Evolutionary conservation across 345 rosid genomes (phyloP), one percentile per base, ranked within the genome.

Genomic region (Syzygium grande): DNA sequence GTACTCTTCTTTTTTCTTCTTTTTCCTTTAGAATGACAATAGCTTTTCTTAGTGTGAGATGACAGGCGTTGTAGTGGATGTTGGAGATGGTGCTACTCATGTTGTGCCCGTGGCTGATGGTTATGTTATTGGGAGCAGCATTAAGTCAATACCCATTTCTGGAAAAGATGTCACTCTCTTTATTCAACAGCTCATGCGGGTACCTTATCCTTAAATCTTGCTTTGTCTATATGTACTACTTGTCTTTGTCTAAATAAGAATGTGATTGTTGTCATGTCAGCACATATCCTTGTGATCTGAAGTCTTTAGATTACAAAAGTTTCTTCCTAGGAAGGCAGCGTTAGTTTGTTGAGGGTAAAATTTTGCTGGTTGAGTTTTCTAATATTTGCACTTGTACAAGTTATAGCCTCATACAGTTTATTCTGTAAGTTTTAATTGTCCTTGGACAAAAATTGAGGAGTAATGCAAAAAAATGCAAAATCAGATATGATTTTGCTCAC

Each of bases 101-200:
- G 92, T 98, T 85, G 99, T 98, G 85, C 99, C 99, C 27, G 99
- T 98, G 89, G 99, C 99, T 86, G 99, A 98, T 86, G 99, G 99
- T 87, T 98, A 98, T 92, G 99, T 98, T 65, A 98, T 98, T 84
- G 98, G 94, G 85, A 95, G 99, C 92, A 95, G 98, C 94, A 98
- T 96, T 86, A 98, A 94, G 91, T 94, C 99, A 3, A 86, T 97
- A 84, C 99, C 99, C 10, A 93, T 97, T 89, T 93, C 99, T 61
- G 99, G 99, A 79, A 94, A 93, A 92, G 99, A 96, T 92, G 97
- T 96, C 83, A 93, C 98, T 83, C 94, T 93, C 86, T 97, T 98
- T 89, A 94, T 96, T 88, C 97, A 98, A 91, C 98, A 96, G 93
- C 99, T 98, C 90, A 95, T 98, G 99, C 97, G 99, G 97, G 99